Conservation (phyloP, 2,329 filamentous ascomycete genomes). For the Myriosclerotinia duriaeana region DNA sequence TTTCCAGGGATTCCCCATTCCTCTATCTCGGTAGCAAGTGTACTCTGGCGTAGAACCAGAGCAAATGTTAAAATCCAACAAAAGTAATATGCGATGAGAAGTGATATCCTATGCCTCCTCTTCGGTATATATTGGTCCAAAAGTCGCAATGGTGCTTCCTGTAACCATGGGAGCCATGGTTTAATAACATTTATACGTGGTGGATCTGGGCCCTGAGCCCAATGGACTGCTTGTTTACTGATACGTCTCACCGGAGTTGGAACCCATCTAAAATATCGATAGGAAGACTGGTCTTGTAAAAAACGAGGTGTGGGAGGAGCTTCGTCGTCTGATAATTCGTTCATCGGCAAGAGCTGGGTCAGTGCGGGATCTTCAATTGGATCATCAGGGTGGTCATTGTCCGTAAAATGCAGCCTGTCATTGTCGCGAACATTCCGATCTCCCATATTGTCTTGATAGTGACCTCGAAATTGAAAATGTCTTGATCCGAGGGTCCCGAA, state of each 20-base stretch:
- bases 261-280: conserved; percentile 54
- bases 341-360: conserved; percentile 41
- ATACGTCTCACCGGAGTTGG: conserved; percentile 55
- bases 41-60: conserved; percentile 65
- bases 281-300: conserved; percentile 54
- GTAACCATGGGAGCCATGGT: conserved; percentile 63
- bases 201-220: conserved; percentile 57
- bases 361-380: conserved; percentile 37
- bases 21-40: conserved; percentile 58
- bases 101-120: conserved; percentile 55
- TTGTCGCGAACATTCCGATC: conserved; percentile 30
- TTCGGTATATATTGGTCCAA: conserved; percentile 63
- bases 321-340: conserved; percentile 48
- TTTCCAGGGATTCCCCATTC: conserved; percentile 65
- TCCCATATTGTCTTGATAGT: conserved; percentile 16
- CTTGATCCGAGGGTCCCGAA: conserved; percentile 17
- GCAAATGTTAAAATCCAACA: conserved; percentile 70
- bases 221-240: conserved; percentile 46
- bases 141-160: conserved; percentile 64
- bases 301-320: conserved; percentile 57
- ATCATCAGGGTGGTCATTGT: conserved; percentile 38
- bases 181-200: conserved; percentile 54
- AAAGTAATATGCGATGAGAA: conserved; percentile 60
- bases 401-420: conserved; percentile 27
- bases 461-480: neutral